phyloP scores from a whole-genome alignment of 225 moss, liverwort and hornwort genomes.

The Ulota crispa region DNA sequence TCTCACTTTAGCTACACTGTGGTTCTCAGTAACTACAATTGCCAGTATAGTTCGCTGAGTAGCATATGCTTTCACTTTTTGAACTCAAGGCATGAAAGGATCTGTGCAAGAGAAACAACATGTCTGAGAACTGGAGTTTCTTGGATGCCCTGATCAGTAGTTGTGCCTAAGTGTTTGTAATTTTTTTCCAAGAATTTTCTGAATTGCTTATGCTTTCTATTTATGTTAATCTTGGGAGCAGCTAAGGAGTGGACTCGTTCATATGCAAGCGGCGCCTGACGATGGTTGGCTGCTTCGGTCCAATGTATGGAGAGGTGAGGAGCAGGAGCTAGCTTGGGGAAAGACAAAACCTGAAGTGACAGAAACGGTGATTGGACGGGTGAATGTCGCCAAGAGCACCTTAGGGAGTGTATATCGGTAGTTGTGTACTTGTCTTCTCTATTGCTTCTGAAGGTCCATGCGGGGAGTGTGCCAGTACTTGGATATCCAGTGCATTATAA shows the following conservation, averaged over 20 bases:
- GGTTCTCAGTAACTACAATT: not conserved
- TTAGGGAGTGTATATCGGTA: slow-evolving; percentile 14
- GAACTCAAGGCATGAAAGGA: not conserved
- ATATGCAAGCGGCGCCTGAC: slow-evolving; percentile 52
- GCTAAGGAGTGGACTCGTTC: slow-evolving; percentile 58
- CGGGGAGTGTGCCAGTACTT: slow-evolving; percentile 18
- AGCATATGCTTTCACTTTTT: not conserved
- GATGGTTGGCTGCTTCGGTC: not conserved
- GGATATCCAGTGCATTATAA: slow-evolving; percentile 24
- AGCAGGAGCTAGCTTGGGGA: slow-evolving; percentile 1
- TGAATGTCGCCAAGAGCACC: slow-evolving; percentile 14
- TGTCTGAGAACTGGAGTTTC: not conserved
- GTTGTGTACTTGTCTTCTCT: slow-evolving; percentile 26
- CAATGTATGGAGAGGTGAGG: slow-evolving; percentile 7
- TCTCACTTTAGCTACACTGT: not conserved
- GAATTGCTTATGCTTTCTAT: not conserved
- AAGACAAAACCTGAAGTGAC: slow-evolving; percentile 10
- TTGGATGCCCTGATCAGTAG: not conserved
- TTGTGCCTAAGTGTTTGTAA: not conserved
- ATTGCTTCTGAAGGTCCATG: slow-evolving; percentile 2
- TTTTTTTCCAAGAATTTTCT: not conserved
- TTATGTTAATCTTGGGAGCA: slow-evolving; percentile 23
- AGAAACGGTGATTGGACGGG: slow-evolving; percentile 7
- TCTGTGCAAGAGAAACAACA: not conserved
- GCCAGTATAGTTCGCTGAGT: not conserved